Evolutionary conservation across 2,329 filamentous ascomycete species (phyloP), one percentile per base, ranked within the genome.

Genomic region (Aspergillus sp.): DNA sequence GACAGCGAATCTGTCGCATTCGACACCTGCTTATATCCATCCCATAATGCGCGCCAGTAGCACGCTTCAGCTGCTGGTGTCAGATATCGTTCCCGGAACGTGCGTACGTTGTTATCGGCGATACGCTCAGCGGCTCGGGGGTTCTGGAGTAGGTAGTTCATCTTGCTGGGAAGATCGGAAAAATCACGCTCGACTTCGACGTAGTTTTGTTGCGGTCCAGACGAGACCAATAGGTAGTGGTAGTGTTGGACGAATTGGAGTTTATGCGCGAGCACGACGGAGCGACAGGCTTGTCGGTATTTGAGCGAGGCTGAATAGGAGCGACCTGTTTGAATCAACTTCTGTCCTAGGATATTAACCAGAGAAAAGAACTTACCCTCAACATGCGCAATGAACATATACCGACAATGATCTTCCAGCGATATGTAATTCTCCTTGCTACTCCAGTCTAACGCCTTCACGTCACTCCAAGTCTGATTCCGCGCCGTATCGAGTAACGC

Each of bases 161-260:
- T 62, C 23, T 56, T 63, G 30, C 57, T 49, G 9, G 58, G 53
- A 52, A 79, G 69, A 52, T 83, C 79, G 51, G 76, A 76, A 61
- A 80, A 83, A 58, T 75, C 69, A 19, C 64, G 58, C 41, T 67
- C 58, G 7, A 74, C 71, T 47, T 68, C 60, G 25, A 75, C 65
- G 44, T 63, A 72, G 53, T 74, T 75, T 52, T 74, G 70, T 5
- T 67, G 50, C 19, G 68, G 63, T 0, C 71, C 72, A 5, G 55
- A 55, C 5, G 65, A 49, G 23, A 62, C 56, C 41, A 74, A 55
- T 0, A 74, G 63, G 27, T 67, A 67, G 41, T 70, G 63, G 44
- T 73, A 67, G 49, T 73, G 70, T 38, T 73, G 67, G 43, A 70
- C 61, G 59, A 66, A 75, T 33, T 70, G 61, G 30, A 73, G 59